Base-by-base conservation (phyloP, 1,284 basidiomycete species). In the Vanrija sp. region DNA sequence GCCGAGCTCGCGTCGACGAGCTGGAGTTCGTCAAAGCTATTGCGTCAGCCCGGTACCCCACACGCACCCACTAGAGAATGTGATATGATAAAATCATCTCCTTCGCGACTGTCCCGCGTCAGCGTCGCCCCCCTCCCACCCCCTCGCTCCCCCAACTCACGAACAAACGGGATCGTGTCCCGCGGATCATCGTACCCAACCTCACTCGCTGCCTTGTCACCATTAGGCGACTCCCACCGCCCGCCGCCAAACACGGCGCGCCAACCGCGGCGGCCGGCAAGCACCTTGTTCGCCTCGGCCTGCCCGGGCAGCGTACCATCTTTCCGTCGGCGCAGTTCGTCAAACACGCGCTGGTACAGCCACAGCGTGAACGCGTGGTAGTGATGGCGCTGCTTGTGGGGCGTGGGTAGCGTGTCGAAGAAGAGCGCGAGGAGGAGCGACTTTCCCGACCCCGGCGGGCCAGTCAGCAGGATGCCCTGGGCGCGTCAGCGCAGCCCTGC, bases 1-100 rank as follows among this genome's bases (percentile, higher is more conserved):
- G 85, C 84, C 52, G 83, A 83, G 1, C 84, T 83, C 1, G 87
- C 83, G 65, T 88, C 85, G n/a, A 86, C 78, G 3, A 87, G 78
- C 67, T 87, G 86, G 2, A 87, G 77, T 73, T 89, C 85, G 68
- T 88, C 86, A 67, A 88, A 86, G 63, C 74, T 76, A 10, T 1
- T 1, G 25, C 28, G 40, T 42, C 40, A 42, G 40, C 16, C 10
- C 34, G 21, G 28, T 4, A 28, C 7, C 23, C 80, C 43, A 85
- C 76, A 3, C 84, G 78, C 73, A 81, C 71, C 57, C 69, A 69
- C 71, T 78, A 69, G 69, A 82, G 52, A 67, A 78, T 55, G 60
- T 76, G 74, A 60, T 80, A 76, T 52, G 73, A 65, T 29, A 72
- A 51, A 21, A 74, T 77, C 75, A 76, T 76, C 46, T 74, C 65